Percentiles rank a stretch among this genome's conserved stretches.
Conservation (phyloP, 306 rosid species). For the Castanopsis chinensis region DNA sequence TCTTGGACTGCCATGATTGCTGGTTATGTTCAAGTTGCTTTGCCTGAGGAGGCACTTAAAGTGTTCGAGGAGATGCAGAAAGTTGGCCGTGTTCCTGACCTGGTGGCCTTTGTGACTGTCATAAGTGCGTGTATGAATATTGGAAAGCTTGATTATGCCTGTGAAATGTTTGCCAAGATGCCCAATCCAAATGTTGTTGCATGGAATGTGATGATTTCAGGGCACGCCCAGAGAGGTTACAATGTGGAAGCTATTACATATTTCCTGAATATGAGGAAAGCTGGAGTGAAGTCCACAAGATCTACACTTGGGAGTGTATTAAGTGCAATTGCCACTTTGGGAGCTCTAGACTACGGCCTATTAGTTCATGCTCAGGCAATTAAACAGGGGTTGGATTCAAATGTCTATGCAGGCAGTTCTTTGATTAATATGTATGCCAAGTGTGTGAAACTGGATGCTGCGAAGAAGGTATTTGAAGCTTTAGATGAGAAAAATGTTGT, state of each 20-base stretch:
- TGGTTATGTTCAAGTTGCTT: conserved; percentile 55
- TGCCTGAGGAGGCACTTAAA: conserved; percentile 51
- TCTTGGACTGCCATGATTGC: conserved; percentile 68
- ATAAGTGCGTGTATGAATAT: conserved; percentile 49
- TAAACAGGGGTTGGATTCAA: conserved; percentile 64
- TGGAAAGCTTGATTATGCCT: conserved; percentile 44
- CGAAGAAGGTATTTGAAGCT: conserved; percentile 50
- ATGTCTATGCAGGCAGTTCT: conserved; percentile 82
- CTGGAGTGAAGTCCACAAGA: conserved; percentile 58
- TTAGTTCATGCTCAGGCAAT: conserved; percentile 67
- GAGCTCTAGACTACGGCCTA: conserved; percentile 46
- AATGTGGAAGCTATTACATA: conserved; percentile 44
- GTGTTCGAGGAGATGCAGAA: conserved; percentile 54
- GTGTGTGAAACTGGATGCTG: conserved; percentile 47
- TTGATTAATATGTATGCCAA: conserved; percentile 86
- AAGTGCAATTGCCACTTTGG: conserved; percentile 58
- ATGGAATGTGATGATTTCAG: conserved; percentile 88
- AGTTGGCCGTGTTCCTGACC: conserved; percentile 48
- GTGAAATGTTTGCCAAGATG: conserved; percentile 51
- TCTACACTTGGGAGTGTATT: conserved; percentile 87
- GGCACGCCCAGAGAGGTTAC: conserved; percentile 62
- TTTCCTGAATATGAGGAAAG: conserved; percentile 52
- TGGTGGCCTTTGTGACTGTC: conserved; percentile 54
- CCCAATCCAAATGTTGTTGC: conserved; percentile 62
- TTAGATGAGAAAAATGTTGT: conserved; percentile 52